Evolutionary conservation across 2,329 filamentous ascomycete genomes (phyloP).

Genomic region (Mycosphaerella arachidis): DNA sequence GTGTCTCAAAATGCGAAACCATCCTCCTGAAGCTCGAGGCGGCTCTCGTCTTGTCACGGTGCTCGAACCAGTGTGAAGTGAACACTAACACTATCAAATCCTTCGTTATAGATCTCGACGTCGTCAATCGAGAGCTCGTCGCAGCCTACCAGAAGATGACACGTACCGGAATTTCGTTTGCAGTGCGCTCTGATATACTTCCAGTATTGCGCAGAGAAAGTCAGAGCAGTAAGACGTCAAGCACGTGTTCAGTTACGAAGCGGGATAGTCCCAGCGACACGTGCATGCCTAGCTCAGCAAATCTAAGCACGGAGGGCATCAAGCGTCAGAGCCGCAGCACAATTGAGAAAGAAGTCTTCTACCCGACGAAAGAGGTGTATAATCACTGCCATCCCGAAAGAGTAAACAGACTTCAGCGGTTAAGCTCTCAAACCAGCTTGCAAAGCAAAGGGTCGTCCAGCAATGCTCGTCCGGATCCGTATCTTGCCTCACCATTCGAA

Average conservation of each 20-base stretch:
- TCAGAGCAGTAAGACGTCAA: constrained; percentile 2
- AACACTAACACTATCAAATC: neutral
- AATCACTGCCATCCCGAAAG: neutral
- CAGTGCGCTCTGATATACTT: neutral
- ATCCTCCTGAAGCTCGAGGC: constrained; percentile 14
- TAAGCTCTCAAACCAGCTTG: neutral
- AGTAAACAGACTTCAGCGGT: neutral
- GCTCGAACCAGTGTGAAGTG: neutral
- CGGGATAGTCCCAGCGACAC: neutral
- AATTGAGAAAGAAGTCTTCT: neutral
- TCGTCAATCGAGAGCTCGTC: neutral
- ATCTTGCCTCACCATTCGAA: neutral
- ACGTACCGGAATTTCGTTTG: neutral
- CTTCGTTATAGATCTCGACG: neutral
- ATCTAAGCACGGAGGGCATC: neutral
- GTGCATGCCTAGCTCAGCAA: neutral
- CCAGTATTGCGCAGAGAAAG: neutral
- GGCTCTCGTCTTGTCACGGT: constrained; percentile 4
- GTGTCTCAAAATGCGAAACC: constrained; percentile 6
- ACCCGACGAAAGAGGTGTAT: neutral
- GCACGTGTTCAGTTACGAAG: neutral
- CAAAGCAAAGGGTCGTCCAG: neutral
- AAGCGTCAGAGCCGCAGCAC: neutral
- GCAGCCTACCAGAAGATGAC: neutral
- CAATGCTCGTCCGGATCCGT: neutral